These are phyloP conservation scores for Penicillium vulpinum DNA, from an alignment of 2,329 filamentous ascomycete genomes.

Conservation along the genomic window DNA sequence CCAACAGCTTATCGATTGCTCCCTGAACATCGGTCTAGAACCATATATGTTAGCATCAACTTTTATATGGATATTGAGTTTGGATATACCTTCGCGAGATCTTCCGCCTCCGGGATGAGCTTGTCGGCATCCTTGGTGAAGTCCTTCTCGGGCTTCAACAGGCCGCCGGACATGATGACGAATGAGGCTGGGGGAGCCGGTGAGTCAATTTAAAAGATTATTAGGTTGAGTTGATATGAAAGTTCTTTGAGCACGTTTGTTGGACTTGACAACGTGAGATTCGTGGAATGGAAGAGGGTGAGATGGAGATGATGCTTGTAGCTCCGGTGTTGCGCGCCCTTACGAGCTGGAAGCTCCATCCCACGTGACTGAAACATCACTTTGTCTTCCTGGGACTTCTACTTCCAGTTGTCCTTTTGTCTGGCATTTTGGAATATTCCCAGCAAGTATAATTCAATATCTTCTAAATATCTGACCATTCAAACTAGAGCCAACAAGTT, in stretches of 20 bases:
- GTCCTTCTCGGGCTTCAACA: conserved; percentile 96
- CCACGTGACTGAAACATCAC: conserved; percentile 29
- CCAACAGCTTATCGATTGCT: conserved; percentile 89
- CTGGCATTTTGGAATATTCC: neutral
- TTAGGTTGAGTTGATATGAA: neutral
- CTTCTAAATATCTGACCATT: neutral
- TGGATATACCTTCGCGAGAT: conserved; percentile 74
- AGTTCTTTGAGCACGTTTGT: neutral
- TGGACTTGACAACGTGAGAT: conserved; percentile 5
- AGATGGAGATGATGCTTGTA: conserved; percentile 22
- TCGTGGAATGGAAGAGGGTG: conserved; percentile 10
- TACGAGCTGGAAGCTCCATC: conserved; percentile 29
- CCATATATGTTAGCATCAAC: conserved; percentile 18
- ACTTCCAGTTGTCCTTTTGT: neutral
- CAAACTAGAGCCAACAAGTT: neutral
- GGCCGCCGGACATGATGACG: conserved; percentile 73
- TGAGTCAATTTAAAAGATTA: neutral
- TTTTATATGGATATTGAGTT: neutral
- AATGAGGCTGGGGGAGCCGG: conserved; percentile 5
- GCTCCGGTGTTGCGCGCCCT: conserved; percentile 23
- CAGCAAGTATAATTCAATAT: neutral
- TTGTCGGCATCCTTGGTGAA: conserved; percentile 94
- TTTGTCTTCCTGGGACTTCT: neutral
- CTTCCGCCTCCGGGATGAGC: conserved; percentile 85
- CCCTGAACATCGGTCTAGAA: conserved; percentile 67